Conservation (phyloP, 352 stramenopile species). For the Nothophytophthora sp. region DNA sequence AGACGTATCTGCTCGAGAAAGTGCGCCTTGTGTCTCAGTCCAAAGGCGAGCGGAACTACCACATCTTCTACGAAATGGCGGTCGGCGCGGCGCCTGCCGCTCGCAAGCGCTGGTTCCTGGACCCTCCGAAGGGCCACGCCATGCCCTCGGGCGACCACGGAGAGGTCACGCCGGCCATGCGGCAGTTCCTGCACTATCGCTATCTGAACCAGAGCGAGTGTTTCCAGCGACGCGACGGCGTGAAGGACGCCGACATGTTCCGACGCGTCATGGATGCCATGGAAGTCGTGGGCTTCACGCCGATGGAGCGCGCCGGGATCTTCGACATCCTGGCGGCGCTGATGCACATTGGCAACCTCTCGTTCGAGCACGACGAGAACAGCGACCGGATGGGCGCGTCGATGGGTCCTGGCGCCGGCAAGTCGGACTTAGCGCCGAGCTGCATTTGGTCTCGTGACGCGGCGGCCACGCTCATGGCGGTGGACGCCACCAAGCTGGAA, state of each 20-base stretch:
- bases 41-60: slow-evolving; percentile 83
- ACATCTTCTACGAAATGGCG: slow-evolving; percentile 88
- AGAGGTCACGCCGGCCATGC: slow-evolving; percentile 40
- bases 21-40: slow-evolving; percentile 86
- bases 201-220: slow-evolving; percentile 90
- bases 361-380: slow-evolving; percentile 82
- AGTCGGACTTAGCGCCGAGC: slow-evolving; percentile 50
- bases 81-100: slow-evolving; percentile 50
- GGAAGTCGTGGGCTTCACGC: slow-evolving; percentile 82
- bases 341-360: slow-evolving; percentile 90
- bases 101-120: slow-evolving; percentile 62
- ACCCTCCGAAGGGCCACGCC: slow-evolving; percentile 40
- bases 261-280: slow-evolving; percentile 79
- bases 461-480: slow-evolving; percentile 65
- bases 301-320: slow-evolving; percentile 71
- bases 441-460: slow-evolving; percentile 77
- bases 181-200: slow-evolving; percentile 72
- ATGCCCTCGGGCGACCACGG: slow-evolving; percentile 46
- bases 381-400: slow-evolving; percentile 51
- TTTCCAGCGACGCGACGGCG: slow-evolving; percentile 74
- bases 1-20: slow-evolving; percentile 96
- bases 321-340: slow-evolving; percentile 83
- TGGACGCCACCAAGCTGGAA: slow-evolving; percentile 75
- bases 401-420: slow-evolving; percentile 17
- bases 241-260: slow-evolving; percentile 81